Base-by-base conservation (phyloP, 768 basidiomycete species). In the Mycena alexandri region DNA sequence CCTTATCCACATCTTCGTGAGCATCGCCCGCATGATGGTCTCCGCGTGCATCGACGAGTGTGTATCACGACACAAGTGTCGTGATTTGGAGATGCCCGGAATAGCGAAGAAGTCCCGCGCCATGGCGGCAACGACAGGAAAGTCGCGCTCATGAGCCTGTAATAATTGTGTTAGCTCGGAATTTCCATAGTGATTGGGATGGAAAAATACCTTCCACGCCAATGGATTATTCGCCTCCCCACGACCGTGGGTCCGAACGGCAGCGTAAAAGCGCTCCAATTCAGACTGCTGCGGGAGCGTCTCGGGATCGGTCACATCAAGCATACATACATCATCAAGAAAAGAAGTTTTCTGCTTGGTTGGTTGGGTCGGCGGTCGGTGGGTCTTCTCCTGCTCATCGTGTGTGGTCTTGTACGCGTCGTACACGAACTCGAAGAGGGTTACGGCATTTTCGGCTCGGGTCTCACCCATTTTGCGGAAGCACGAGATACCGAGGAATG, bases 1-100 rank as follows among this genome's bases (percentile, higher is more conserved):
- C 38, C 14, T 38, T 10, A 44, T 48, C 47, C 47, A 21, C 47
- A 48, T 48, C 47, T 48, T 48, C 22, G 47, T 48, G n/a, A 48
- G 47, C 19, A 48, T 48, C 13, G 21, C 47, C 22, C 47, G n/a
- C 47, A 48, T 48, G 47, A 48, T 48, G 11, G 19, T 48, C 47
- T 48, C 47, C 47, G 47, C 47, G 19, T 48, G n/a, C 47, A 48
- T 48, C 19, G 47, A 48, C 11, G 11, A 19, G 19, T 21, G 47
- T 11, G 47, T n/a, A 10, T 48, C 47, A 22, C 21, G 47, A 24
- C 47, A 48, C 21, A 48, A 24, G 21, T 48, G 21, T 21, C 47
- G 47, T 22, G 47, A 48, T 22, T 24, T 22, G 10, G 47, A 48
- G 47, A 48, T 38, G 11, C 38, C n/a, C 5, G 11, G 47, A 48